A percentile compares a stretch with the other conserved stretches of the same genome.
These are phyloP conservation scores for Populus euphratica DNA, from an alignment of 345 rosid species.

Conservation along the genomic window DNA sequence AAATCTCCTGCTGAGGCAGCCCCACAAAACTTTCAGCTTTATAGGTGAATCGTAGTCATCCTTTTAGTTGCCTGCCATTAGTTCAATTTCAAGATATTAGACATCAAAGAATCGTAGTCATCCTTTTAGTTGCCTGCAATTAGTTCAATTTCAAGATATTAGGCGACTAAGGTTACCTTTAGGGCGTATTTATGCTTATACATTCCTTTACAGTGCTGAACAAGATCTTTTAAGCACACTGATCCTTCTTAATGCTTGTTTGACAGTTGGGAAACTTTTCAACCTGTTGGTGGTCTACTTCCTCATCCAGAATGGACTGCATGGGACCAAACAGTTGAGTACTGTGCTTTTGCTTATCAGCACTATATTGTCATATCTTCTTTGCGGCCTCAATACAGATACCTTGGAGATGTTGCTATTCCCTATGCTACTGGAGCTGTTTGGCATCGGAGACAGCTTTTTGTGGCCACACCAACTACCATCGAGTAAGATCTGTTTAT, in stretches of 20 bases:
- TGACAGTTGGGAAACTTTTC: constrained; percentile 95
- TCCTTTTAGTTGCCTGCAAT: not conserved
- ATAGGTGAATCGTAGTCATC: constrained; percentile 51
- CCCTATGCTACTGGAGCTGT: constrained; percentile 94
- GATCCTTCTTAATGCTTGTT: constrained; percentile 14
- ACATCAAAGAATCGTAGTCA: constrained; percentile 7
- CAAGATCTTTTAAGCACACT: constrained; percentile 3
- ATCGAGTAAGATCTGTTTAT: constrained; percentile 67
- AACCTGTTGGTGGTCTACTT: constrained; percentile 90
- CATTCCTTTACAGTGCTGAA: too few species aligned
- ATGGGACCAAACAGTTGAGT: constrained; percentile 98
- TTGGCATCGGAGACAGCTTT: constrained; percentile 97
- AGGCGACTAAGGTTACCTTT: too few species aligned
- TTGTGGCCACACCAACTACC: constrained; percentile 94
- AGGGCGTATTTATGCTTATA: too few species aligned
- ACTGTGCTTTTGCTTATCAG: constrained; percentile 95
- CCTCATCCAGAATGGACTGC: constrained; percentile 99
- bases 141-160: not conserved
- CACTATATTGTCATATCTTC: constrained; percentile 87
- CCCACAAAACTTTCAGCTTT: constrained; percentile 85
- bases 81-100: not conserved
- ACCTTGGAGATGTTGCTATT: constrained; percentile 95
- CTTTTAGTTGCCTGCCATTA: too few species aligned
- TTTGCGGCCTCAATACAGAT: constrained; percentile 91
- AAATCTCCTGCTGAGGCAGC: constrained; percentile 73